Base-by-base conservation (phyloP, 176 grass and related monocot genomes). In the Bonia amplexicaulis region DNA sequence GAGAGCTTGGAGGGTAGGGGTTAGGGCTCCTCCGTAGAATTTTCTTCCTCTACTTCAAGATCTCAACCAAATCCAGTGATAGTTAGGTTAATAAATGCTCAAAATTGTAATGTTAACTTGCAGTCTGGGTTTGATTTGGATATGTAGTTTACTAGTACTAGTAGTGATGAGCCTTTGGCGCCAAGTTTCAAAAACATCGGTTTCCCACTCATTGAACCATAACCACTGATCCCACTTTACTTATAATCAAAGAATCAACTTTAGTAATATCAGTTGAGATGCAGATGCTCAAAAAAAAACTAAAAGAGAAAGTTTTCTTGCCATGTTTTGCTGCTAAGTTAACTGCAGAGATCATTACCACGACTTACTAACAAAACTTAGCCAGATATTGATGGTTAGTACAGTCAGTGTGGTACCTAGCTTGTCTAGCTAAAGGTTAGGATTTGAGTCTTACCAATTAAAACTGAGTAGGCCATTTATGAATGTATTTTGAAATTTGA, bases 191-290 rank as follows among this genome's bases (percentile, higher is more conserved):
- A 59, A 79, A 86, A 51, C n/a, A 37, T 86, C 12, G 19, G 54
- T 51, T 86, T 41, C 48, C 22, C 9, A 14, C n/a, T 54, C 66
- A 27, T 51, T 52, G 45, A 72, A 33, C 8, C 84, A 61, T 29
- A 79, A 79, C 53, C 27, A 48, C 84, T 6, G 5, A 42, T 63
- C 29, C 6, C 69, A 74, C 85, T 87, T 87, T 87, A 55, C 85
- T 46, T 87, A 67, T 35, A 81, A 81, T 80, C 16, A 70, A 87
- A 87, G 5, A 17, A 52, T 52, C 49, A 52, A 52, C 49, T 52
- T 52, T 52, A 52, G 49, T 52, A 52, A 52, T 52, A 52, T 52
- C 49, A 52, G 15, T 52, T 52, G 1, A 52, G 49, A 52, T 52
- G 49, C 49, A 52, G 12, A 17, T 52, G 49, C 49, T 52, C 49